Base-by-base conservation (phyloP, 1,284 basidiomycete genomes). In the Boletellus deceptivus region DNA sequence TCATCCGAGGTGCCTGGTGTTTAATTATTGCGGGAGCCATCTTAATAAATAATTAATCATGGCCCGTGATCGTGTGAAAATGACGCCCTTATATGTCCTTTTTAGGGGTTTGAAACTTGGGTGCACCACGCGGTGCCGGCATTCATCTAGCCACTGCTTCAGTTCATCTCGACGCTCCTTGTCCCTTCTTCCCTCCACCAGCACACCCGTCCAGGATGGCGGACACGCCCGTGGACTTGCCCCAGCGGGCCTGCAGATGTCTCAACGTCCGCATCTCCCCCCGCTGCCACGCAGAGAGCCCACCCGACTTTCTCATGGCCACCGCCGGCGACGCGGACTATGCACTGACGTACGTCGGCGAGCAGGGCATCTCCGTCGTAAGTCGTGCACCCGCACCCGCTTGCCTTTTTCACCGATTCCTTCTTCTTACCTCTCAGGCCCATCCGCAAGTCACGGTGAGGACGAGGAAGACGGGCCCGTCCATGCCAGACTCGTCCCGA, bases 371-470 rank as follows among this genome's bases (percentile, higher is more conserved):
- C 52, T 70, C 69, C 48, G 76, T 89, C 49, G 88, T 89, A 61
- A 44, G 83, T 73, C 44, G 36, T 46, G 31, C 43, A 14, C 6
- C 20, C 6, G 39, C 11, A 5, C 18, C 47, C 13, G n/a, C 39
- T 41, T 38, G 20, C 46, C 29, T 42, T 43, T 48, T 27, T 14
- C 14, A 20, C 43, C 41, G 20, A 48, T 50, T 38, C 24, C 57
- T 48, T 54, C 40, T 60, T 55, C 56, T 43, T 22, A 9, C 17
- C 27, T 6, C 31, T 24, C 56, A 91, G 88, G 69, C 68, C 20
- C 84, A 88, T 59, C 78, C 80, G n/a, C 83, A 89, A 59, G 69
- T 88, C 47, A 89, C 86, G 2, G 74, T 87, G 57, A 75, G 87
- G 61, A 79, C 74, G 48, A 78, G 80, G 58, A 79, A 77, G 64